phyloP scores from a whole-genome alignment of 495 filamentous ascomycete species.

The Elaphomyces granulatus region DNA sequence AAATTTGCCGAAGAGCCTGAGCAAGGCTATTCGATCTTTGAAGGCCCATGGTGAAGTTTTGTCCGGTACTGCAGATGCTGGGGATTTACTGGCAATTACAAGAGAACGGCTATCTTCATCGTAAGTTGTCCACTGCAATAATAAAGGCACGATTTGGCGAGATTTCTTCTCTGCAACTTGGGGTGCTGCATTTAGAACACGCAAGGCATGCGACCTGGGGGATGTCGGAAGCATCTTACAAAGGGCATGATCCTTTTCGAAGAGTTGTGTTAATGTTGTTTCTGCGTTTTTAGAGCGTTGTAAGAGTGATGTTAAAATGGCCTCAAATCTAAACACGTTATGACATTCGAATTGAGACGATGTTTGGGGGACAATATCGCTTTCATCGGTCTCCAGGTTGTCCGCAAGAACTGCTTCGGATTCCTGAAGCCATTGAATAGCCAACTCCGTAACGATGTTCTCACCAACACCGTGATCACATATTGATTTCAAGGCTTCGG shows the following conservation, averaged over 20 bases:
- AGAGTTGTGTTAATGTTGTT: slow-evolving; percentile 16
- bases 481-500: slow-evolving; percentile 58
- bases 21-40: slow-evolving; percentile 66
- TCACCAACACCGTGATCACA: slow-evolving; percentile 56
- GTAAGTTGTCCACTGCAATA: slow-evolving; percentile 57
- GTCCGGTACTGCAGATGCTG: slow-evolving; percentile 15
- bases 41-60: slow-evolving; percentile 33
- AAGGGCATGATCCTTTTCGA: slow-evolving; percentile 22
- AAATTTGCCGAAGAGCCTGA: slow-evolving; percentile 74
- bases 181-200: slow-evolving; percentile 59
- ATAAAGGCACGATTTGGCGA: slow-evolving; percentile 66
- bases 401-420: slow-evolving; percentile 25
- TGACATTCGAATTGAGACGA: slow-evolving; percentile 63
- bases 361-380: slow-evolving; percentile 4
- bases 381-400: slow-evolving; percentile 15
- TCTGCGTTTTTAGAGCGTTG: slow-evolving; percentile 11
- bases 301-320: slow-evolving; percentile 22
- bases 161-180: slow-evolving; percentile 72
- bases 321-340: slow-evolving; percentile 48
- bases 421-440: slow-evolving; percentile 65
- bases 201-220: slow-evolving; percentile 62
- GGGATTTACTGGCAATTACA: slow-evolving; percentile 6
- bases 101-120: slow-evolving; percentile 27
- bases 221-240: slow-evolving; percentile 23
- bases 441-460: slow-evolving; percentile 53